These are phyloP conservation scores for Pythium vanterpoolii DNA, from an alignment of 352 stramenopile genomes.

Conservation along the genomic window DNA sequence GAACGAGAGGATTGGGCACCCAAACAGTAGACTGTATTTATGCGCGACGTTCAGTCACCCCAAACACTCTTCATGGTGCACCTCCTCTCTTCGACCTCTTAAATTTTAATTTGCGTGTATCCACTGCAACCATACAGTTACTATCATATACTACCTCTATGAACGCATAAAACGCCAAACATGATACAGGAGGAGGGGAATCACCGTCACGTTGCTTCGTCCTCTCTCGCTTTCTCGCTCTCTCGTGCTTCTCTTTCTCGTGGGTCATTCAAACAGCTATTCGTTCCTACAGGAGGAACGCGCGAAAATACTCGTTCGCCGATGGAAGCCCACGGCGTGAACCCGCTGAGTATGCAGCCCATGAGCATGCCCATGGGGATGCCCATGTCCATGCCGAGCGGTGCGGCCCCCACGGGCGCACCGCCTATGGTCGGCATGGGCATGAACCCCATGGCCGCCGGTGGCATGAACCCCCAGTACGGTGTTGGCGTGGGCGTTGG, in stretches of 20 bases:
- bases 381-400: constrained; percentile 40
- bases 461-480: constrained; percentile 38
- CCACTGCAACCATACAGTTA: not conserved
- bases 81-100: too few relatives aligned
- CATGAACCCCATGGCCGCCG: constrained; percentile 57
- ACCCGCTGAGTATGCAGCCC: constrained; percentile 61
- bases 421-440: constrained; percentile 48
- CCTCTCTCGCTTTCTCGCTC: not conserved
- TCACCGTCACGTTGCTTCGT: not conserved
- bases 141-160: not conserved
- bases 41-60: constrained; percentile 6
- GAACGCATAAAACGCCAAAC: not conserved
- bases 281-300: not conserved
- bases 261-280: constrained; percentile 4
- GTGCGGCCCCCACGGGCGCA: constrained; percentile 21
- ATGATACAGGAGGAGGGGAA: not conserved
- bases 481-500: constrained; percentile 14
- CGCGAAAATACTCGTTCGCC: not conserved
- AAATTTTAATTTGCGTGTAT: too few relatives aligned
- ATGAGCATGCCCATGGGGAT: constrained; percentile 67
- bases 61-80: too few relatives aligned
- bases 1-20: not conserved
- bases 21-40: constrained; percentile 29
- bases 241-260: not conserved
- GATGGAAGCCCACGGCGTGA: constrained; percentile 67